Evolutionary conservation across 1,284 basidiomycete species (phyloP).

Genomic region (Rhodotorula sp.): DNA sequence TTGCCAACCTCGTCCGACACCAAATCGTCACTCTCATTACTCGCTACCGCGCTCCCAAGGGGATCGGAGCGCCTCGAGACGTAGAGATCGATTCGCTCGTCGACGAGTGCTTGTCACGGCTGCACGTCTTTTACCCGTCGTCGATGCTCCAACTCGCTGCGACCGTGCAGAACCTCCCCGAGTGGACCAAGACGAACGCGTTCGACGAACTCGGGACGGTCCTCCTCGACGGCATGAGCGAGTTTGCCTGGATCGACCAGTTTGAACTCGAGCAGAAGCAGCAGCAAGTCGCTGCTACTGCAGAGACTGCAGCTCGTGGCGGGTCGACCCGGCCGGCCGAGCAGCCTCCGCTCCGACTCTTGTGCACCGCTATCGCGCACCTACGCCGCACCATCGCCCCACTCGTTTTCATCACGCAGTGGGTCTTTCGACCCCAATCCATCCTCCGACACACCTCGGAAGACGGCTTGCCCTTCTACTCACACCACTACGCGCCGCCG

Average conservation of each 20-base stretch:
- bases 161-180: conserved; percentile 61
- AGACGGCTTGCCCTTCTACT: conserved; percentile 32
- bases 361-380: conserved; percentile 55
- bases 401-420: conserved; percentile 62
- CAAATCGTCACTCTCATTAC: conserved; percentile 45
- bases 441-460: conserved; percentile 35
- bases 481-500: conserved; percentile 57
- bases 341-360: conserved; percentile 9
- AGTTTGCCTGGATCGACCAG: conserved; percentile 73
- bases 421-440: conserved; percentile 57
- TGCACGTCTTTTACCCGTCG: conserved; percentile 66
- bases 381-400: conserved; percentile 59
- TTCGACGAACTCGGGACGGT: conserved; percentile 49
- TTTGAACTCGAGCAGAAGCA: conserved; percentile 50
- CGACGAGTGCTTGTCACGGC: conserved; percentile 54
- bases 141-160: conserved; percentile 66
- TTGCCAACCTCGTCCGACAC: conserved; percentile 57
- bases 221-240: conserved; percentile 67
- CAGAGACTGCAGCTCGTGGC: neutral
- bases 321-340: conserved; percentile 27
- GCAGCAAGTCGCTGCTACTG: neutral
- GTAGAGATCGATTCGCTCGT: conserved; percentile 24
- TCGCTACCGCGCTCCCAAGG: conserved; percentile 14
- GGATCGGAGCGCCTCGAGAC: conserved; percentile 15
- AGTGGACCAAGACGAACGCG: conserved; percentile 55